These are phyloP conservation scores for Chloromonas sp. DNA, from an alignment of 163 green algal species.

Conservation along the genomic window DNA sequence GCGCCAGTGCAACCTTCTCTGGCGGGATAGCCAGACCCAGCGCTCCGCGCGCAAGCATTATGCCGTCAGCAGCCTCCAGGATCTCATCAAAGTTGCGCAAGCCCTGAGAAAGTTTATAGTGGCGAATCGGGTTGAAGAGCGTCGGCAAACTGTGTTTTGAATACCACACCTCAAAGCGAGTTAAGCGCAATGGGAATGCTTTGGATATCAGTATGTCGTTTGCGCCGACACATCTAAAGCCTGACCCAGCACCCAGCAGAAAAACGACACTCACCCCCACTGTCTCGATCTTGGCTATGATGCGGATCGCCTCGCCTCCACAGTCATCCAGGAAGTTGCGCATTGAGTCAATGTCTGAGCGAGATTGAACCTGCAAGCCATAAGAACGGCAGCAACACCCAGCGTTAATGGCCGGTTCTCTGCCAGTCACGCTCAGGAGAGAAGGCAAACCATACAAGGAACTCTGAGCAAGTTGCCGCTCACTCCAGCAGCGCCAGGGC, in stretches of 20 bases:
- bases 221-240: background rate
- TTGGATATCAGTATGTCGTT: background rate
- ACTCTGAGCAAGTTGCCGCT: too few relatives aligned
- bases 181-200: background rate
- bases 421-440: too few relatives aligned
- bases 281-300: slow-evolving; percentile 63
- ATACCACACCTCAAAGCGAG: background rate
- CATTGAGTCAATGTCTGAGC: slow-evolving; percentile 21
- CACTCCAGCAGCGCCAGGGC: too few relatives aligned
- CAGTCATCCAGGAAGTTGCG: slow-evolving; percentile 34
- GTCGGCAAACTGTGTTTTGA: background rate
- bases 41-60: slow-evolving; percentile 61
- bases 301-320: slow-evolving; percentile 36
- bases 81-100: slow-evolving; percentile 54
- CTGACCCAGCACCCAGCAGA: background rate
- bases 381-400: background rate
- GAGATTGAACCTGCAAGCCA: slow-evolving; percentile 8
- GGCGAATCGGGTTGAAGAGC: background rate
- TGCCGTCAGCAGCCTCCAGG: slow-evolving; percentile 53
- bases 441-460: too few relatives aligned
- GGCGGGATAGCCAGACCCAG: slow-evolving; percentile 57
- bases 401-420: too few relatives aligned
- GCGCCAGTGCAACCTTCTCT: slow-evolving; percentile 57
- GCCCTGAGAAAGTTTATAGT: slow-evolving; percentile 5
- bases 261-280: slow-evolving; percentile 3